Evolutionary conservation across 805 yeast species (phyloP).

Genomic region (Candida ortonii): DNA sequence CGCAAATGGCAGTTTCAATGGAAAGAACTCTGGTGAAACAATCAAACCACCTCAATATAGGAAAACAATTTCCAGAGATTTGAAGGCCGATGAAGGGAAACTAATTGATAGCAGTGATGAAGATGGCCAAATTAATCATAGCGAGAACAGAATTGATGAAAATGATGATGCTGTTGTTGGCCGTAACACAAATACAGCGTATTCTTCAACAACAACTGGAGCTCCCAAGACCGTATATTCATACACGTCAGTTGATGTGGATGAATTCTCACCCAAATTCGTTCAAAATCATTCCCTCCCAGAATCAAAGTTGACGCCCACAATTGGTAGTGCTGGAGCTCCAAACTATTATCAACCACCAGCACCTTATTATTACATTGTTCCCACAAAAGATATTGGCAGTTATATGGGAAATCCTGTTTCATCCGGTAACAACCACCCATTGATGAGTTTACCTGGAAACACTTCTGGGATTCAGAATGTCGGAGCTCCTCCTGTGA

Average conservation of each 20-base stretch:
- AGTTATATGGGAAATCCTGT: constrained; percentile 16
- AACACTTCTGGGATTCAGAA: constrained; percentile 15
- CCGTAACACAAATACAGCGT: constrained; percentile 25
- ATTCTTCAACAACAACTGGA: constrained; percentile 25
- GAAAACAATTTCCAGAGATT: constrained; percentile 9
- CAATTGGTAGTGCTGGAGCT: constrained; percentile 13
- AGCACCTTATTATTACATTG: constrained; percentile 29
- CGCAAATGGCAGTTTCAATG: constrained; percentile 7
- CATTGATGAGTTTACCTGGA: constrained; percentile 15
- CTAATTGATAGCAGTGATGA: constrained; percentile 16
- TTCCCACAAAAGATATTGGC: constrained; percentile 29
- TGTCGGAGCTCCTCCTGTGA: constrained; percentile 21
- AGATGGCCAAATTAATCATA: constrained; percentile 9
- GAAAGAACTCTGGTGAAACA: constrained; percentile 6
- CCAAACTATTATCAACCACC: constrained; percentile 21
- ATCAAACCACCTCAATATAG: constrained; percentile 5
- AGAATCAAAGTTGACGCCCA: constrained; percentile 11
- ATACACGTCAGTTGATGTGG: constrained; percentile 28
- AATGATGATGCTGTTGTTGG: constrained; percentile 22
- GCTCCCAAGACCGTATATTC: constrained; percentile 31
- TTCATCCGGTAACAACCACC: constrained; percentile 13
- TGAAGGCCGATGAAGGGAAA: constrained; percentile 13
- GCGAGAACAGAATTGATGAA: constrained; percentile 14
- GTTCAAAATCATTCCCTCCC: constrained; percentile 8
- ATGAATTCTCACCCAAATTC: constrained; percentile 19